Evolutionary conservation across 495 filamentous ascomycete genomes (phyloP).

Genomic region (Oidiodendron maius): DNA sequence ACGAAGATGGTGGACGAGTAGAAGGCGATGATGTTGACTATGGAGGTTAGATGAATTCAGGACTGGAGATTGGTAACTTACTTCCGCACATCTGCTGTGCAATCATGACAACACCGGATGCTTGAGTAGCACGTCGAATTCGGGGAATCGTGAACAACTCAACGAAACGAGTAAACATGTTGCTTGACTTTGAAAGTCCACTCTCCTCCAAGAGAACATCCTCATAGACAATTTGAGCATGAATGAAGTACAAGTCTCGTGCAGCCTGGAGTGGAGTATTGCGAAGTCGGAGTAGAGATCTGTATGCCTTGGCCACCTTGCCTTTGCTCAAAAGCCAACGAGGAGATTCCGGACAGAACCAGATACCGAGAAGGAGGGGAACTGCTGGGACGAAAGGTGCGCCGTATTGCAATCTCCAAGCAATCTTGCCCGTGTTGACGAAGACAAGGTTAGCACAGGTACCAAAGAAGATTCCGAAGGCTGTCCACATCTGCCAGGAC

Average conservation of each 20-base stretch:
- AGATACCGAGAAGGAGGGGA: slow-evolving; percentile 55
- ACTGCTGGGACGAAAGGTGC: slow-evolving; percentile 68
- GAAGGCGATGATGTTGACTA: slow-evolving; percentile 61
- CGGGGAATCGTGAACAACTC: slow-evolving; percentile 67
- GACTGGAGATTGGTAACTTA: not conserved
- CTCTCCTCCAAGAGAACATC: slow-evolving; percentile 20
- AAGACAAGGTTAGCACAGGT: slow-evolving; percentile 56
- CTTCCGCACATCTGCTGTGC: slow-evolving; percentile 55
- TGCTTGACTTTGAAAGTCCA: slow-evolving; percentile 22
- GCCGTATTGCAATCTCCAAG: slow-evolving; percentile 60
- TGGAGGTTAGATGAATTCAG: slow-evolving; percentile 15
- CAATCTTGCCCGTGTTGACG: slow-evolving; percentile 43
- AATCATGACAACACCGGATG: slow-evolving; percentile 59
- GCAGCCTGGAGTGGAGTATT: slow-evolving; percentile 65
- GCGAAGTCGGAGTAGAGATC: slow-evolving; percentile 54
- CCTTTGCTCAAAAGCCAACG: slow-evolving; percentile 63
- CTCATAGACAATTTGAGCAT: slow-evolving; percentile 53
- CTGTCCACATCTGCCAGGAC: slow-evolving; percentile 62
- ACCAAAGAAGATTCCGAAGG: slow-evolving; percentile 52
- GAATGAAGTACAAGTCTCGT: slow-evolving; percentile 65
- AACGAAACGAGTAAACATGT: slow-evolving; percentile 50
- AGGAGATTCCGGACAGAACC: slow-evolving; percentile 60
- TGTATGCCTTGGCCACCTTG: slow-evolving; percentile 55
- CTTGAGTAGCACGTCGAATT: slow-evolving; percentile 59
- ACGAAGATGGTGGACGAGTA: slow-evolving; percentile 59